phyloP scores from a whole-genome alignment of 2,329 filamentous ascomycete species.

The Tolypocladium album region DNA sequence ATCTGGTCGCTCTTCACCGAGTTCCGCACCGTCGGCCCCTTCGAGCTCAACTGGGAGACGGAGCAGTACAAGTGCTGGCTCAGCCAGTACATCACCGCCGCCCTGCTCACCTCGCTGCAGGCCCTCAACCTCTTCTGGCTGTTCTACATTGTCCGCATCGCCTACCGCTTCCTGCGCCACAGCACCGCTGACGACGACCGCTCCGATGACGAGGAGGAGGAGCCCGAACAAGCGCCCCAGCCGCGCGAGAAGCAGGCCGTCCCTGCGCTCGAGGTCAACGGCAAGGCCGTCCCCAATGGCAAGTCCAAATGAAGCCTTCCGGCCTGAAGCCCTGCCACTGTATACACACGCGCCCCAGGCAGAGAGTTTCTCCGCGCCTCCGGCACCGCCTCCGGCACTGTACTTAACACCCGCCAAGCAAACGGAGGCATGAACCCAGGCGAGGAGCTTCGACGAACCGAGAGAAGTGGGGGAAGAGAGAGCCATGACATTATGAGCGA shows the following conservation, averaged over 20 bases:
- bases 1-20: conserved; percentile 66
- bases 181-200: conserved; percentile 58
- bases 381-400: no score
- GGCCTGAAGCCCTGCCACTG: neutral
- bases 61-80: conserved; percentile 69
- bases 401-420: neutral
- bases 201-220: conserved; percentile 57
- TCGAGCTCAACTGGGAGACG: conserved; percentile 64
- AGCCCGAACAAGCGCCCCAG: conserved; percentile 13
- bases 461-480: neutral
- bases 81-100: conserved; percentile 55
- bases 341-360: neutral
- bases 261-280: conserved; percentile 11
- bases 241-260: conserved; percentile 12
- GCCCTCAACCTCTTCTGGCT: conserved; percentile 75
- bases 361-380: neutral
- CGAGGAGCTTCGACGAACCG: neutral
- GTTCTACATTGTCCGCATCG: conserved; percentile 65
- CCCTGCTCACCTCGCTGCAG: conserved; percentile 56
- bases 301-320: conserved; percentile 1
- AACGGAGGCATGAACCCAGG: neutral
- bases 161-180: conserved; percentile 56
- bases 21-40: conserved; percentile 65
- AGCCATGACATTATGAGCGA: neutral
- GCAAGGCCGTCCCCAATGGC: conserved; percentile 8